Percentiles rank a stretch among this genome's conserved stretches.
Evolutionary conservation across 352 stramenopile species (phyloP).

Genomic region (Peronospora farinosa): DNA sequence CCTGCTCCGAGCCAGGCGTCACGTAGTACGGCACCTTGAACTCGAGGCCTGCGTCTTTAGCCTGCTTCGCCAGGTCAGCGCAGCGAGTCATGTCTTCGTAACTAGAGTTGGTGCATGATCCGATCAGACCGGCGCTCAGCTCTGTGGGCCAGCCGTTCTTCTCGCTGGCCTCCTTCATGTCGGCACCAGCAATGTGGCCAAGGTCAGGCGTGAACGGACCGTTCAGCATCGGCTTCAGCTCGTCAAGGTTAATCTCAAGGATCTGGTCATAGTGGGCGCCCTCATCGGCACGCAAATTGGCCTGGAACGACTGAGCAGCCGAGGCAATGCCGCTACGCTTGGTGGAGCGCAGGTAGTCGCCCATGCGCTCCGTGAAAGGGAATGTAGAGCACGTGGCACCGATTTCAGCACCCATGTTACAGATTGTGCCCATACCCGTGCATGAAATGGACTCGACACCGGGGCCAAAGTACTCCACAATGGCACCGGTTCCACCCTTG

Average conservation of each 20-base stretch:
- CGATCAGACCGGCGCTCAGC: slow-evolving; percentile 88
- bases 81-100: slow-evolving; percentile 92
- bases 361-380: slow-evolving; percentile 90
- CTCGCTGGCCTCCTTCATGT: slow-evolving; percentile 62
- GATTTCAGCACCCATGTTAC: slow-evolving; percentile 94
- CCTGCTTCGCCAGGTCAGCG: slow-evolving; percentile 86
- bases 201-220: slow-evolving; percentile 91
- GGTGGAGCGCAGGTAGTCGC: slow-evolving; percentile 88
- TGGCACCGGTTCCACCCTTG: slow-evolving; percentile 89
- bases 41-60: slow-evolving; percentile 74
- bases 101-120: slow-evolving; percentile 92
- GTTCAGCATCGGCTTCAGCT: slow-evolving; percentile 88
- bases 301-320: slow-evolving; percentile 80
- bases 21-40: slow-evolving; percentile 91
- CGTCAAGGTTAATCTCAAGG: slow-evolving; percentile 90
- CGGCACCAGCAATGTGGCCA: slow-evolving; percentile 68
- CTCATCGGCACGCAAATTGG: slow-evolving; percentile 85
- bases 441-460: slow-evolving; percentile 91
- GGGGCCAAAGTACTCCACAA: slow-evolving; percentile 92
- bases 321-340: slow-evolving; percentile 85
- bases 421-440: slow-evolving; percentile 93
- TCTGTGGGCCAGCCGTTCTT: slow-evolving; percentile 89
- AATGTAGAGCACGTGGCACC: slow-evolving; percentile 92
- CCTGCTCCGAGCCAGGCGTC: slow-evolving; percentile 89
- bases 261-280: slow-evolving; percentile 91